Percentiles rank a stretch among this genome's conserved stretches.
phyloP scores from a whole-genome alignment of 305 asterid species.

The Salvia sclarea region DNA sequence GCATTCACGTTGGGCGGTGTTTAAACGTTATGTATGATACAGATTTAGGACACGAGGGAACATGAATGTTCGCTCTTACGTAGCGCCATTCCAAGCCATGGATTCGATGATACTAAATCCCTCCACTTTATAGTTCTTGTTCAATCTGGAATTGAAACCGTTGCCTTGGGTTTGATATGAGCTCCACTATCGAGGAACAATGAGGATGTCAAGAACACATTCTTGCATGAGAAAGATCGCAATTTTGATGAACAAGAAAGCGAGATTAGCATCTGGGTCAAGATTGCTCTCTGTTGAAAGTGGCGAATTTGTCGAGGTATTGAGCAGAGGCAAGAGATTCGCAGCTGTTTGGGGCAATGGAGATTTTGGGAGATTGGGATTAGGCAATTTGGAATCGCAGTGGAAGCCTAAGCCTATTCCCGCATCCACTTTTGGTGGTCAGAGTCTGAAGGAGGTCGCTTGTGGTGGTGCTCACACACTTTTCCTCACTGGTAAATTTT shows the following conservation, averaged over 20 bases:
- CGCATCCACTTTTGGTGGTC: constrained; percentile 64
- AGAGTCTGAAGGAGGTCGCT: constrained; percentile 66
- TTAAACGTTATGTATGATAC: not conserved
- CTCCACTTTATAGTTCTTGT: not conserved
- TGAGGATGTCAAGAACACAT: constrained; percentile 35
- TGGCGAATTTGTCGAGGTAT: constrained; percentile 32
- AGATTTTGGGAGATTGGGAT: constrained; percentile 90
- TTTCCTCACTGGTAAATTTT: constrained; percentile 69
- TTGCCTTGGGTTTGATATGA: constrained; percentile 35
- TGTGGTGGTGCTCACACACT: constrained; percentile 99
- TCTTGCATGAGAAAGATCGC: constrained; percentile 39
- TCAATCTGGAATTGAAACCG: not conserved
- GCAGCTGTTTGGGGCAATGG: constrained; percentile 98
- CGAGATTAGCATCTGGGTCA: constrained; percentile 30
- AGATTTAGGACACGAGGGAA: not conserved
- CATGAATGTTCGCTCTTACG: not conserved
- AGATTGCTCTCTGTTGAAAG: constrained; percentile 44
- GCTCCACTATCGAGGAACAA: constrained; percentile 25
- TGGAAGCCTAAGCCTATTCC: constrained; percentile 69
- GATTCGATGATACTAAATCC: constrained; percentile 1
- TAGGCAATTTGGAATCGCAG: constrained; percentile 72
- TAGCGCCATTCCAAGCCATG: constrained; percentile 38
- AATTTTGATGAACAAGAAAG: constrained; percentile 10
- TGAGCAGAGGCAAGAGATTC: constrained; percentile 49
- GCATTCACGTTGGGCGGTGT: too few species aligned